Evolutionary conservation across 768 basidiomycete genomes (phyloP), one percentile per base, ranked within the genome.

Genomic region (Clathrus columnatus): DNA sequence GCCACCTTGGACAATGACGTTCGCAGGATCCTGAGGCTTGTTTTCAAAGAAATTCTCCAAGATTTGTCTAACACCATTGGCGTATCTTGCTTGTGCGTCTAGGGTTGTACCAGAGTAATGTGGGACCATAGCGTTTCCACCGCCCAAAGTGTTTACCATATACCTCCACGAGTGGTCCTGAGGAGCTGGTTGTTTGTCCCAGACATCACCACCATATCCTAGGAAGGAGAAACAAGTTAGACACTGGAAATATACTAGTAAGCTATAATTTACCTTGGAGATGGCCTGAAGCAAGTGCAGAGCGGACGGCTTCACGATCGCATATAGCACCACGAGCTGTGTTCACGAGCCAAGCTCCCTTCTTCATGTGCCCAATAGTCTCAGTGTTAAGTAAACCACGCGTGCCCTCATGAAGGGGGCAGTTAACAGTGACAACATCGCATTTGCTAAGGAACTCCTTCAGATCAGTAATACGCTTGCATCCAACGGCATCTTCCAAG

Each of bases 321-420:
- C 87, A 91, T 63, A 95, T 91, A 42, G 92, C 92, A 44, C 92
- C 92, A 61, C 91, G 88, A 50, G 90, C 89, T 26, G 90, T 91
- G 79, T 95, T 95, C 65, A 95, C 85, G 63, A 94, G 81, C 86
- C 87, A 92, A 16, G 91, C 80, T 48, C 90, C 91, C 68, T 87
- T 85, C 79, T 95, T 95, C 79, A 94, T 86, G 72, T 89, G 86
- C 68, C 79, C 78, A 62, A 94, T 74, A 41, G 91, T 82, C 36
- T 92, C 88, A 41, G 79, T 76, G 73, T 91, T 88, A 65, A 93
- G 76, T 47, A 93, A 79, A 21, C 85, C 86, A 43, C 75, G 74
- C 41, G 91, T 92, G 24, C 82, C 83, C 66, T 92, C 90, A 73
- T 93, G 90, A 27, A 94, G 76, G 32, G 89, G 89, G 68, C 83